A percentile compares a stretch with the other conserved stretches of the same genome.
phyloP scores from a whole-genome alignment of 2,329 filamentous ascomycete species.

The Penicillium nordicum region DNA sequence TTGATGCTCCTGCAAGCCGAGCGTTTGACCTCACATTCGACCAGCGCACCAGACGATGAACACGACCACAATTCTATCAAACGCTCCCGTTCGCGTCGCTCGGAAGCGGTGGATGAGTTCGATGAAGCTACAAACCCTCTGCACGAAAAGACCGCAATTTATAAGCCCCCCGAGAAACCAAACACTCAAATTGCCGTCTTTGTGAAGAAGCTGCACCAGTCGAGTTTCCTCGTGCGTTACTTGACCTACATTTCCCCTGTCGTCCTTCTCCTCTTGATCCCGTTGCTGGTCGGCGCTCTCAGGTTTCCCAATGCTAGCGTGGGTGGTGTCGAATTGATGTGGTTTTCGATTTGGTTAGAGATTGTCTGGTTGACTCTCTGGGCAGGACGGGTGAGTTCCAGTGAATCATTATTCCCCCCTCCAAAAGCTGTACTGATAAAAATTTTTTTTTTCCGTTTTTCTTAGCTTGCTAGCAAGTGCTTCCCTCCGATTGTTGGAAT shows the following conservation, averaged over 20 bases:
- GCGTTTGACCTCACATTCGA: constrained; percentile 52
- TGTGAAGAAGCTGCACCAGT: constrained; percentile 63
- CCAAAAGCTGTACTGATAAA: not conserved
- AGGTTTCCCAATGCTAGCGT: constrained; percentile 59
- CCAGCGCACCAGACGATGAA: constrained; percentile 28
- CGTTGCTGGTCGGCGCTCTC: constrained; percentile 63
- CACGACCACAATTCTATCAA: constrained; percentile 46
- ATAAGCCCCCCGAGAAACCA: constrained; percentile 62
- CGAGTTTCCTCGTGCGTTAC: constrained; percentile 65
- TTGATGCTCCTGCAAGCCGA: constrained; percentile 64
- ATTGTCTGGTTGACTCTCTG: constrained; percentile 90
- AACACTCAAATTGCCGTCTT: constrained; percentile 60
- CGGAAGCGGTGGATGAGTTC: constrained; percentile 63
- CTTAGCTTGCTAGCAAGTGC: constrained; percentile 59
- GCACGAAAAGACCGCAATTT: constrained; percentile 63
- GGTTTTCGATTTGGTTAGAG: constrained; percentile 95
- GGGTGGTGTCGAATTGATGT: constrained; percentile 74
- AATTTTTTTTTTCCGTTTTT: not conserved
- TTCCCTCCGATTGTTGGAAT: constrained; percentile 61
- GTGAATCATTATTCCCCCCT: not conserved
- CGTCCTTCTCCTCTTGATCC: constrained; percentile 62
- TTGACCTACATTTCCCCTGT: constrained; percentile 68
- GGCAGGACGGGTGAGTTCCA: constrained; percentile 58
- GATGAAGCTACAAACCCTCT: constrained; percentile 65
- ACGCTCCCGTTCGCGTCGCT: constrained; percentile 51